Percentiles rank a stretch among this genome's conserved stretches.
These are phyloP conservation scores for Aspergillus quadrilineatus DNA, from an alignment of 2,329 filamentous ascomycete genomes.

Conservation along the genomic window DNA sequence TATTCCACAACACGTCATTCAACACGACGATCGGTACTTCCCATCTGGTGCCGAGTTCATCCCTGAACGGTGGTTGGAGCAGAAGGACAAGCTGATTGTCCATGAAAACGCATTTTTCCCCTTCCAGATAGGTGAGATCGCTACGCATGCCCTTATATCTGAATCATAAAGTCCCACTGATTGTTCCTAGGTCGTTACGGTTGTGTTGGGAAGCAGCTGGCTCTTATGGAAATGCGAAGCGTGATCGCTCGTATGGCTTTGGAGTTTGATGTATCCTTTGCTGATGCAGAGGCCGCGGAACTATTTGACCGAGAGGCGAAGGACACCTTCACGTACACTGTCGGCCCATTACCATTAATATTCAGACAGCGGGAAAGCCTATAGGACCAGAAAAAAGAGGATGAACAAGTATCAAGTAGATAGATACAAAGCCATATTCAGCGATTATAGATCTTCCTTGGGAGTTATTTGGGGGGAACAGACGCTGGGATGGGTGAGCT, in stretches of 20 bases:
- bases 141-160: neutral
- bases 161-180: too few species aligned
- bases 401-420: too few species aligned
- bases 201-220: constrained; percentile 5
- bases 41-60: constrained; percentile 2
- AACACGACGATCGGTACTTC: constrained; percentile 9
- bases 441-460: too few species aligned
- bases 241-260: neutral
- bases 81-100: neutral
- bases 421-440: too few species aligned
- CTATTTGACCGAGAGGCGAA: constrained; percentile 1
- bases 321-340: constrained; percentile 2
- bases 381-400: too few species aligned
- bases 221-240: constrained; percentile 3
- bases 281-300: neutral
- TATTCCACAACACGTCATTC: constrained; percentile 7
- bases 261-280: constrained; percentile 3
- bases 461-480: too few species aligned
- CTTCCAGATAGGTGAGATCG: neutral
- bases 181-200: neutral
- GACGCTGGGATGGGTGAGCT: too few species aligned
- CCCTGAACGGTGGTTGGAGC: constrained; percentile 7
- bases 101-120: constrained; percentile 4
- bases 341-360: neutral
- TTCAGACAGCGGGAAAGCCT: too few species aligned